phyloP scores from a whole-genome alignment of 495 filamentous ascomycete species.

The Friedmanniomyces simplex region DNA sequence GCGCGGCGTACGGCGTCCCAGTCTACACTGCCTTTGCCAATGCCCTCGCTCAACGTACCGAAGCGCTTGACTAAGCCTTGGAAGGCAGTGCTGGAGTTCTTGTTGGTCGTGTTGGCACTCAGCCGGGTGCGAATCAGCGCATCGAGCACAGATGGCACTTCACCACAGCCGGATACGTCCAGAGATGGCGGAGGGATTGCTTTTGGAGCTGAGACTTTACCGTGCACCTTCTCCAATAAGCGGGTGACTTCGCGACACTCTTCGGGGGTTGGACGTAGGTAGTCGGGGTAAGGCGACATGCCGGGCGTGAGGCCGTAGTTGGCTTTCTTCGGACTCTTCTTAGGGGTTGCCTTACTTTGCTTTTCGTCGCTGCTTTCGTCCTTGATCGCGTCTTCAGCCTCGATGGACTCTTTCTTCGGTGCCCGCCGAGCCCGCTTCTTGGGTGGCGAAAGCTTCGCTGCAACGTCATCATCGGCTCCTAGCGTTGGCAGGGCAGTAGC shows the following conservation, averaged over 20 bases:
- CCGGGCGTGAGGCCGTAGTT: constrained; percentile 27
- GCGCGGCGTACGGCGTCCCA: constrained; percentile 73
- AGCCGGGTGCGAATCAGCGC: constrained; percentile 73
- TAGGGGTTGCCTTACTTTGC: constrained; percentile 4
- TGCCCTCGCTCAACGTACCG: constrained; percentile 49
- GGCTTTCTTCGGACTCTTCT: constrained; percentile 20
- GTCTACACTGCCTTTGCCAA: constrained; percentile 69
- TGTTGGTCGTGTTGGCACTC: constrained; percentile 62
- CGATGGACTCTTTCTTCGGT: constrained; percentile 10
- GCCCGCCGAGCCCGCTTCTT: constrained; percentile 12
- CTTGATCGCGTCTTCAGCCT: constrained; percentile 5
- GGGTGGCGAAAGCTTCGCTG: constrained; percentile 7
- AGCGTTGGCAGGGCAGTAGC: constrained; percentile 18
- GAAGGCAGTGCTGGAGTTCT: constrained; percentile 59
- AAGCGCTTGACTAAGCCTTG: constrained; percentile 59
- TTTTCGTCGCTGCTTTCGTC: constrained; percentile 5
- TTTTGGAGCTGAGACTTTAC: constrained; percentile 51
- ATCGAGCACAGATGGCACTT: constrained; percentile 86
- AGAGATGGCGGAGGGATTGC: constrained; percentile 66
- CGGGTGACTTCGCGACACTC: constrained; percentile 66
- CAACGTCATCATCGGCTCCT: constrained; percentile 6
- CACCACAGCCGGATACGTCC: constrained; percentile 77
- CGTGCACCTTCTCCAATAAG: constrained; percentile 58
- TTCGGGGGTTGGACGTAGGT: constrained; percentile 53
- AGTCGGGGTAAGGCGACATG: constrained; percentile 58